Conservation (phyloP, 495 filamentous ascomycete genomes). For the Oidiodendron maius region DNA sequence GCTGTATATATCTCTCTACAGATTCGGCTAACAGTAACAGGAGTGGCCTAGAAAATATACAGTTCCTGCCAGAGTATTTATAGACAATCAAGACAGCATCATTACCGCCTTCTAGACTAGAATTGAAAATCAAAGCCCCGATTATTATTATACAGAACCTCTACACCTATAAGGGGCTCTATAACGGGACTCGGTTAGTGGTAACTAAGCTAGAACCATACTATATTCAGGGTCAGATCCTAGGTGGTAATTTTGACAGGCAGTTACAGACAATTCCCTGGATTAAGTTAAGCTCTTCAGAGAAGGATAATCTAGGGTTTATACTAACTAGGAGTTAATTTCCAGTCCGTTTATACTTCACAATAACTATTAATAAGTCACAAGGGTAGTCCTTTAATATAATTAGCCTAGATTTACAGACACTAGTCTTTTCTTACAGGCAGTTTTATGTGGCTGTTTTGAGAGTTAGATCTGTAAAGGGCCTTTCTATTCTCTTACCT, state of each 20-base stretch:
- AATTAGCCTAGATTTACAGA: background rate
- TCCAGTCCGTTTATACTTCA: background rate
- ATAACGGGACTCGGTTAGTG: conserved; percentile 6
- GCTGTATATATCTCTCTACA: background rate
- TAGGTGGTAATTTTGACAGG: conserved; percentile 1
- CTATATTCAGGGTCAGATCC: background rate
- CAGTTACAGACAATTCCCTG: conserved; percentile 4
- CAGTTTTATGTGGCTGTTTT: background rate
- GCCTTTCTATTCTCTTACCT: background rate
- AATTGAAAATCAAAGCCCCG: background rate
- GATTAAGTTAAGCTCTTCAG: conserved; percentile 1
- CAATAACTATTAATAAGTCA: background rate
- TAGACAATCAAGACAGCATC: conserved; percentile 3
- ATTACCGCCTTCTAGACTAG: background rate
- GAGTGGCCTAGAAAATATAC: background rate
- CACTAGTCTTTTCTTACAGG: background rate
- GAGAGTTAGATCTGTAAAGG: background rate
- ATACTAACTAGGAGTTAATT: conserved; percentile 1
- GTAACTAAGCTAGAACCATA: background rate
- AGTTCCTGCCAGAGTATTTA: conserved; percentile 4
- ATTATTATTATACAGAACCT: conserved; percentile 2
- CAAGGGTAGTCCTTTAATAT: background rate
- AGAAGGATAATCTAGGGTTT: background rate
- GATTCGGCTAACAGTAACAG: conserved; percentile 1
- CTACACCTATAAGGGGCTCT: background rate